Evolutionary conservation across 2,329 filamentous ascomycete genomes (phyloP), one percentile per base, ranked within the genome.

Genomic region (Mariannaea elegans): DNA sequence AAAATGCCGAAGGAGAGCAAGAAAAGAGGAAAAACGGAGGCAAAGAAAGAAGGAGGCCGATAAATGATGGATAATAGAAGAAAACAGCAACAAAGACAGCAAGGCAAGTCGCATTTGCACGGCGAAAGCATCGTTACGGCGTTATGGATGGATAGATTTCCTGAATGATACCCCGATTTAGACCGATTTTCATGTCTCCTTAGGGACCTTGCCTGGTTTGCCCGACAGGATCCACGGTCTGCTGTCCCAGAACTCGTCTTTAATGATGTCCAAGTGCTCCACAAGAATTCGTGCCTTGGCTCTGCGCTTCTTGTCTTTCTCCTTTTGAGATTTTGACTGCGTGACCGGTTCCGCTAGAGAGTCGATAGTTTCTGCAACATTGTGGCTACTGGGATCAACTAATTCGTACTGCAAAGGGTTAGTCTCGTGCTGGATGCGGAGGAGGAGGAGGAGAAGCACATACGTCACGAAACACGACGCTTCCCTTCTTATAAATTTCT

Each of bases 401-500:
- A 92, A 78, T 72, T 92, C 88, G 72, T 92, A 93, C 88, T 92
- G 61, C 8, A 7, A 27, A 52, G 44, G 7, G 67, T 77, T 52
- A 78, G 69, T 48, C 51, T 4, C 18, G 31, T 7, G 21, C 27
- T 19, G 8, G 5, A 9, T 1, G 13, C 19, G 2, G 18, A 2
- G 6, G 6, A 7, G n/a, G 7, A 7, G 24, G 12, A 23, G 4
- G 5, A 21, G 2, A 13, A 16, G 10, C 16, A 76, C 86, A 71
- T 77, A 91, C 90, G 74, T 95, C 91, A 69, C 94, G 86, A 74
- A 94, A 95, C 5, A 98, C 78, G 2, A 97, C 90, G 66, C 92
- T 98, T 4, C 95, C 95, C 75, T 98, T 99, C 75, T 90, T 95
- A 76, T 87, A 97, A 14, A 97, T 93, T 64, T 96, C 93, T 0